Percentiles rank a stretch among this genome's conserved stretches.
These are phyloP conservation scores for Coemansia sp. DNA, from an alignment of 192 early-diverging fungal genomes.

Conservation along the genomic window DNA sequence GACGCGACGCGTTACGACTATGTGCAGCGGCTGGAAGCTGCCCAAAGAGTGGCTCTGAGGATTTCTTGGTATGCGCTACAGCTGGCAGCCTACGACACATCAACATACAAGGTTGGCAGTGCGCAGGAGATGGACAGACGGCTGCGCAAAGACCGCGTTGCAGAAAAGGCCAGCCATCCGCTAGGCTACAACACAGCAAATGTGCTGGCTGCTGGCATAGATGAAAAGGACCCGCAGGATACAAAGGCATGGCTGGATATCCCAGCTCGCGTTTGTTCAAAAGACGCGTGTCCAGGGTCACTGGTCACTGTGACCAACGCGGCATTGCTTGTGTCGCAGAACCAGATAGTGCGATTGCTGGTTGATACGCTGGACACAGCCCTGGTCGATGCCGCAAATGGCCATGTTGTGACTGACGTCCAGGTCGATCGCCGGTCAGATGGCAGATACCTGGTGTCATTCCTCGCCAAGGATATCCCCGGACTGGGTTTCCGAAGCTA, in stretches of 20 bases:
- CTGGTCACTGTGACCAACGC: slow-evolving; percentile 34
- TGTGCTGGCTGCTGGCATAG: background rate
- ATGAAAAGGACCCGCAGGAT: background rate
- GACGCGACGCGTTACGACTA: slow-evolving; percentile 27
- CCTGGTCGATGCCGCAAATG: slow-evolving; percentile 17
- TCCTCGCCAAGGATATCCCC: slow-evolving; percentile 31
- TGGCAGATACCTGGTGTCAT: slow-evolving; percentile 19
- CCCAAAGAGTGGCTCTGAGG: slow-evolving; percentile 19
- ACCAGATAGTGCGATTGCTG: slow-evolving; percentile 34
- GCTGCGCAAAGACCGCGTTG: background rate
- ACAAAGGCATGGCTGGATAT: background rate
- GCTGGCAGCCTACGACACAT: background rate
- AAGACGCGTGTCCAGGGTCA: background rate
- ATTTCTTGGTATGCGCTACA: slow-evolving; percentile 9
- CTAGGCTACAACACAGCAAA: slow-evolving; percentile 13
- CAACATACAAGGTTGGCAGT: background rate
- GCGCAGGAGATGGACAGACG: background rate
- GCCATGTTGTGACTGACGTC: background rate
- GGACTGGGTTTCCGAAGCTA: slow-evolving; percentile 27
- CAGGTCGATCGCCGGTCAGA: slow-evolving; percentile 1
- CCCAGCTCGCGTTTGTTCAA: background rate
- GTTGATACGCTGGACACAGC: slow-evolving; percentile 14
- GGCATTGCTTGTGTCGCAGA: slow-evolving; percentile 17
- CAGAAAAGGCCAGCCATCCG: background rate
- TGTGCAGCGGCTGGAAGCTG: slow-evolving; percentile 20